Percentiles rank a stretch among this genome's conserved stretches.
These are phyloP conservation scores for Pleurotus giganteus DNA, from an alignment of 768 basidiomycete genomes.

Conservation along the genomic window DNA sequence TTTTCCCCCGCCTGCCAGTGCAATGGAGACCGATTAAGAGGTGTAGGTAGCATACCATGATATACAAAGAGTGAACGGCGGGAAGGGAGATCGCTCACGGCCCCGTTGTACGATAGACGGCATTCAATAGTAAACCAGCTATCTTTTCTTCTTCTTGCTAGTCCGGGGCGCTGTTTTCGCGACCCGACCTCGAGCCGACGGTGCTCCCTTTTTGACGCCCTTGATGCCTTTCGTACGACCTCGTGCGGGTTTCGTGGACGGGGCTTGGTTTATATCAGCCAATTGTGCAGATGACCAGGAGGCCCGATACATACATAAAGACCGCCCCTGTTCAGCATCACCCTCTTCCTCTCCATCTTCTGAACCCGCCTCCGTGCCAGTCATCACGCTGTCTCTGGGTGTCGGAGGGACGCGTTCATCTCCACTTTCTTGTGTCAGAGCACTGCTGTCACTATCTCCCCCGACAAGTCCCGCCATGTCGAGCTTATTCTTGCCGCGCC, in stretches of 20 bases:
- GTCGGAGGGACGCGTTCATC: conserved; percentile 65
- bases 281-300: neutral
- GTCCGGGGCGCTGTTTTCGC: conserved; percentile 32
- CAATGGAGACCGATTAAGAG: neutral
- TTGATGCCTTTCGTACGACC: conserved; percentile 32
- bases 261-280: conserved; percentile 20
- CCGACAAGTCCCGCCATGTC: conserved; percentile 73
- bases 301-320: conserved; percentile 44
- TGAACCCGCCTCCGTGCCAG: conserved; percentile 69
- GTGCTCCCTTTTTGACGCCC: conserved; percentile 25
- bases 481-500: conserved; percentile 49
- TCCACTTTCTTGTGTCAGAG: conserved; percentile 78
- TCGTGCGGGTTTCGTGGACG: conserved; percentile 35
- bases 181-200: conserved; percentile 26
- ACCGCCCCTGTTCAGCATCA: conserved; percentile 54
- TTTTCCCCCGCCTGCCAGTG: too few species aligned
- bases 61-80: neutral
- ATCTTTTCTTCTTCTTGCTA: conserved; percentile 49
- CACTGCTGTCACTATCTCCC: conserved; percentile 84
- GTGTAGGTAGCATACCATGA: neutral
- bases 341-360: conserved; percentile 71
- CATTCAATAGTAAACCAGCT: conserved; percentile 3
- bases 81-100: neutral
- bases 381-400: conserved; percentile 63
- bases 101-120: neutral